Evolutionary conservation across 192 early-diverging fungal species (phyloP).

Genomic region (Dimargaris xerosporica): DNA sequence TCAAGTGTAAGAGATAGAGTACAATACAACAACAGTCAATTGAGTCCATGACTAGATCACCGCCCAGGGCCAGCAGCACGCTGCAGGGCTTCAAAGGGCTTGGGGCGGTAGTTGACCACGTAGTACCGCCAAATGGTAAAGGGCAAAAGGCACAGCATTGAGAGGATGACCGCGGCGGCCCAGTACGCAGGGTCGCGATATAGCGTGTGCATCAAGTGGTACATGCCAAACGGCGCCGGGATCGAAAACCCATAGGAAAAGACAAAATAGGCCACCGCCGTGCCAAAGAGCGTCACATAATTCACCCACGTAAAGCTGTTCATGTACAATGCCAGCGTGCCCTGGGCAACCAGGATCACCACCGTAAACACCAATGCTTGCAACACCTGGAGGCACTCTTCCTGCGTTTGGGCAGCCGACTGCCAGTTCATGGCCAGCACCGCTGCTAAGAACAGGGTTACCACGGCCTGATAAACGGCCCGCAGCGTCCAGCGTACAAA

Average conservation of each 20-base stretch:
- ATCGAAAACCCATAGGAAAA: neutral
- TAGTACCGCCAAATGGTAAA: neutral
- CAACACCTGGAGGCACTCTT: neutral
- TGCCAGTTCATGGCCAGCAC: neutral
- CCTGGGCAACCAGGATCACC: neutral
- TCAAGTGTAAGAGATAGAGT: no score
- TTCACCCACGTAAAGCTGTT: neutral
- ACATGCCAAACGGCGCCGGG: neutral
- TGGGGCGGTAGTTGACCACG: slow-evolving; percentile 1
- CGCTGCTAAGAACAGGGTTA: neutral
- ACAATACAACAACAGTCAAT: no score
- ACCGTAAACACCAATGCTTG: neutral
- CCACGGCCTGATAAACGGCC: neutral
- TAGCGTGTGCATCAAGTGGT: neutral
- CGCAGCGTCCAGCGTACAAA: neutral
- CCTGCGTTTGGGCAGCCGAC: neutral
- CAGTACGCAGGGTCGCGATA: neutral
- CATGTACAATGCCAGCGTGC: neutral
- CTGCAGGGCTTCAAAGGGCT: neutral
- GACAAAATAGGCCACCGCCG: neutral
- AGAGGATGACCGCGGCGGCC: neutral
- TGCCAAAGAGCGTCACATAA: neutral
- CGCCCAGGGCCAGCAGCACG: no score
- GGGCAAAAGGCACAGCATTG: neutral
- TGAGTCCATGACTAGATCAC: no score